phyloP scores from a whole-genome alignment of 2,329 filamentous ascomycete genomes.

The Pyrenochaeta sp. region DNA sequence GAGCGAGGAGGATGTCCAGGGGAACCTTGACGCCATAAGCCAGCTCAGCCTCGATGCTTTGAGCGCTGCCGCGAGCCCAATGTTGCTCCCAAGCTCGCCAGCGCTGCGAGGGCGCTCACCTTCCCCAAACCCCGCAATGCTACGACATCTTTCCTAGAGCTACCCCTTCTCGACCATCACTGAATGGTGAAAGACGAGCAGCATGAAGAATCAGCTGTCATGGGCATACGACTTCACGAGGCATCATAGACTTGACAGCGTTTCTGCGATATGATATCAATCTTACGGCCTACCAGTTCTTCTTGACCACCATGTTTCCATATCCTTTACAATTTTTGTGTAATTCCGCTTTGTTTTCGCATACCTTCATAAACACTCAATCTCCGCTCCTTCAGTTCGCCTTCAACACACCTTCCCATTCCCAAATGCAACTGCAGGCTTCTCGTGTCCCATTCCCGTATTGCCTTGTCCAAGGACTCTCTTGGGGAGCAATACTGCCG shows the following conservation, averaged over 20 bases:
- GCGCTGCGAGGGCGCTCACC: constrained; percentile 46
- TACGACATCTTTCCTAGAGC: constrained; percentile 18
- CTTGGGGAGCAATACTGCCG: too few species aligned
- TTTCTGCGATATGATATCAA: constrained; percentile 1
- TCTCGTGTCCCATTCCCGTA: background rate
- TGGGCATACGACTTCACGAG: background rate
- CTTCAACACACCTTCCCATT: background rate
- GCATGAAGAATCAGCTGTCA: background rate
- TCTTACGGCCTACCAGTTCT: background rate
- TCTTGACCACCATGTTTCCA: background rate
- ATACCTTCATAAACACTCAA: background rate
- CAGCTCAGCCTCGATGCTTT: constrained; percentile 48
- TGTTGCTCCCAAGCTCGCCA: constrained; percentile 46
- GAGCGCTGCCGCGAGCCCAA: constrained; percentile 46
- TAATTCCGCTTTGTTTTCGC: background rate
- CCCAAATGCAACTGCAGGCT: background rate
- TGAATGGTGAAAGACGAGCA: constrained; percentile 1
- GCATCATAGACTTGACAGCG: constrained; percentile 8
- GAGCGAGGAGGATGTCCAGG: constrained; percentile 46
- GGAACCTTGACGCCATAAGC: constrained; percentile 48
- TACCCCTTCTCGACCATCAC: background rate
- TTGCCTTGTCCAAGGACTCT: background rate
- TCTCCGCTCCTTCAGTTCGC: background rate
- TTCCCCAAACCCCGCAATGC: constrained; percentile 40
- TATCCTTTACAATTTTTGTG: background rate